A percentile compares a stretch with the other conserved stretches of the same genome.
These are phyloP conservation scores for Pleurotus tuoliensis DNA, from an alignment of 768 basidiomycete species.

Conservation along the genomic window DNA sequence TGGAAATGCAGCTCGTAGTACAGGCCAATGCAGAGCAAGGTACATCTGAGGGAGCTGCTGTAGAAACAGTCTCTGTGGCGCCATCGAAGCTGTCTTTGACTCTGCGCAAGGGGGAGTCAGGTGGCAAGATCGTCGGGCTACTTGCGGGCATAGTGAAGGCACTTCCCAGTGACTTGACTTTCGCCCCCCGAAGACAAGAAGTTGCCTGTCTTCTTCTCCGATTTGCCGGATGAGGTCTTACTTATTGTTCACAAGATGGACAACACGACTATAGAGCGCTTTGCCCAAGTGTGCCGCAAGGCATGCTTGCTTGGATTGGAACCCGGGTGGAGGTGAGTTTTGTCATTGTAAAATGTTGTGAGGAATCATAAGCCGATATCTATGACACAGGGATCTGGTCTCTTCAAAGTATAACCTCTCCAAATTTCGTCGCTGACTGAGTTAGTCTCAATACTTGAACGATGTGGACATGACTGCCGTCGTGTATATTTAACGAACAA, in stretches of 20 bases:
- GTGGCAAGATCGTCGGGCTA: slow-evolving; percentile 28
- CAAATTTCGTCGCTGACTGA: no score
- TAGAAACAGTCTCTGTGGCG: not conserved
- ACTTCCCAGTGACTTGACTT: slow-evolving; percentile 49
- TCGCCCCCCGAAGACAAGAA: slow-evolving; percentile 68
- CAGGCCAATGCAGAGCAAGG: no score
- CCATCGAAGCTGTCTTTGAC: slow-evolving; percentile 20
- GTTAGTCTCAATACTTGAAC: no score
- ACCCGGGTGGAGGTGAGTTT: slow-evolving; percentile 67
- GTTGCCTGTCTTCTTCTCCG: slow-evolving; percentile 47
- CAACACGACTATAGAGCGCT: slow-evolving; percentile 67
- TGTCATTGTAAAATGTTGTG: not conserved
- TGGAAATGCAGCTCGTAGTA: no score
- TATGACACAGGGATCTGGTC: slow-evolving; percentile 59
- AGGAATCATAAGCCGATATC: not conserved
- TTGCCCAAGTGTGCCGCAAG: slow-evolving; percentile 69
- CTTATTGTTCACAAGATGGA: slow-evolving; percentile 69
- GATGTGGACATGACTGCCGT: no score
- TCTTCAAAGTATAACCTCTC: slow-evolving; percentile 60
- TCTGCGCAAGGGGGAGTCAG: slow-evolving; percentile 14
- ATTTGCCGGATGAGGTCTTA: slow-evolving; percentile 75
- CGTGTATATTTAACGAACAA: no score
- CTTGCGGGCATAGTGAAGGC: slow-evolving; percentile 44
- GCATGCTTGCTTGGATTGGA: slow-evolving; percentile 72
- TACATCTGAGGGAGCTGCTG: no score